Percentiles rank a stretch among this genome's conserved stretches.
These are phyloP conservation scores for Magnolia sinica DNA, from an alignment of 164 flowering plant species.

Conservation along the genomic window DNA sequence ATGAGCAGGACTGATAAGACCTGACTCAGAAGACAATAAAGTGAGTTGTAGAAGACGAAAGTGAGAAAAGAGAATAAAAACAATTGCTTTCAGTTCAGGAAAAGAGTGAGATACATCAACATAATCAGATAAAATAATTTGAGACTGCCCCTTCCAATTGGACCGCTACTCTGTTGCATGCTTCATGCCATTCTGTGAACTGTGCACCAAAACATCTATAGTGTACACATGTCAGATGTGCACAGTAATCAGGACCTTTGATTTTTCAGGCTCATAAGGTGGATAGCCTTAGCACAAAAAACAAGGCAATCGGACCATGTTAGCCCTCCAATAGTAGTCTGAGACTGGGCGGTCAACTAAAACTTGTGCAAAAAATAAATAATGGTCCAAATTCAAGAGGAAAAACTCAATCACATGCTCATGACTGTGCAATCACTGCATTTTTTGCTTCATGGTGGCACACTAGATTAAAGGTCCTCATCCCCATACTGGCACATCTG, in stretches of 20 bases:
- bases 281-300: not conserved
- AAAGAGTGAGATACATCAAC: not conserved
- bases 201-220: not conserved
- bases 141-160: not conserved
- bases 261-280: not conserved
- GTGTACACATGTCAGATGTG: not conserved
- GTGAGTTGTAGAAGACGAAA: not conserved
- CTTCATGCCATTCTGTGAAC: not conserved
- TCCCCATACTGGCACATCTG: no score
- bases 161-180: not conserved
- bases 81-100: not conserved
- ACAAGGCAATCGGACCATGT: not conserved
- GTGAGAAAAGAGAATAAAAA: not conserved
- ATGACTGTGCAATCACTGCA: not conserved
- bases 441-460: no score
- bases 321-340: not conserved
- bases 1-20: constrained; percentile 41
- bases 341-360: not conserved
- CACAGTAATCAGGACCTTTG: not conserved
- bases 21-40: constrained; percentile 31
- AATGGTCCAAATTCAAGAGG: not conserved
- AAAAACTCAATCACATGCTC: not conserved
- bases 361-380: not conserved
- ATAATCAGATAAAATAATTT: not conserved
- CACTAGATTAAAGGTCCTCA: no score